Evolutionary conservation across 2,329 filamentous ascomycete species (phyloP), one percentile per base, ranked within the genome.

Genomic region (Tympanopsis confertula): DNA sequence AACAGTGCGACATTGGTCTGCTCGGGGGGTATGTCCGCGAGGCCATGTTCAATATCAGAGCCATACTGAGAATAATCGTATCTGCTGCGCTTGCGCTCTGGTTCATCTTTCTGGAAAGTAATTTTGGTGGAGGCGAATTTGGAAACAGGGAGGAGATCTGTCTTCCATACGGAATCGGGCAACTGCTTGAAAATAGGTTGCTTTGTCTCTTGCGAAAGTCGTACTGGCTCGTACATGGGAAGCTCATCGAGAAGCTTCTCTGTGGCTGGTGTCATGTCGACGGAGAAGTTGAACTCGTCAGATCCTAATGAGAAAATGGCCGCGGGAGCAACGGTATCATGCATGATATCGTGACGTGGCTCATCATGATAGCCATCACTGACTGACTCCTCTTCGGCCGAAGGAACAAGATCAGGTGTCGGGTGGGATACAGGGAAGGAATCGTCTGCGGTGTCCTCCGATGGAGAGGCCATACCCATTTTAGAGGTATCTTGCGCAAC

Each of bases 41-140:
- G 50, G 42, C 69, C 61, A 44, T 66, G 60, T 22, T 78, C 76
- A 18, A 74, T 67, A 15, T 78, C 71, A 10, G 76, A 75, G 38
- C 80, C 79, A 47, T 91, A 83, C 40, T 86, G 77, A 29, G 72
- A 69, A 48, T 93, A 91, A 39, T 82, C 72, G 49, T 82, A 96
- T n/a, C 89, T 76, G 48, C 86, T 88, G 40, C 78, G 78, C 58
- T 88, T 94, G 37, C 67, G 69, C 0, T 78, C 78, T 5, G 82
- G 82, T 2, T 74, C 73, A 29, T 73, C 69, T 3, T 73, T 64
- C 12, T 71, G 69, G 14, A 93, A 71, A 19, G 78, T 74, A 56
- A 96, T 78, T 46, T 85, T 83, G 5, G 85, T 84, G 41, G 84
- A 78, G 1, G 88, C 81, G 54, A 83, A 94, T 54, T 88, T 94